Conservation (phyloP, 2,329 filamentous ascomycete genomes). For the Diaporthe sp. region DNA sequence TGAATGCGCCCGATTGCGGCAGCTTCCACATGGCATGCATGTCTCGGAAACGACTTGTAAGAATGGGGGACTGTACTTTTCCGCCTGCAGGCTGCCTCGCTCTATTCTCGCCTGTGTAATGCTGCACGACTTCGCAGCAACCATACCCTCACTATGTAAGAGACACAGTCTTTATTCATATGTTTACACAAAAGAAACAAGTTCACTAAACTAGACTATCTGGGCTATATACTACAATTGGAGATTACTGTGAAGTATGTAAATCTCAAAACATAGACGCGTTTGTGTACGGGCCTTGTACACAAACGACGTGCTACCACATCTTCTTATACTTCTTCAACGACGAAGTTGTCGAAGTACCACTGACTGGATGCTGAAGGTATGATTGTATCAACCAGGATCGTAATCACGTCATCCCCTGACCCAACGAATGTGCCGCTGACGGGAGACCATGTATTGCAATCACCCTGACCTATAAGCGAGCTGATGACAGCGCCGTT, state of each 20-base stretch:
- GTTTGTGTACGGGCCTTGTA: neutral
- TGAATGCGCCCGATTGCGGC: neutral
- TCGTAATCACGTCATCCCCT: neutral
- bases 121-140: neutral
- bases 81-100: too few relatives aligned
- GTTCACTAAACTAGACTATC: neutral
- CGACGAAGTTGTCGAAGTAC: neutral
- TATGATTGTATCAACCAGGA: rapidly evolving
- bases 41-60: neutral
- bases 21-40: neutral
- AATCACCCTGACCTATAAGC: neutral
- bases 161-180: neutral
- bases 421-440: neutral
- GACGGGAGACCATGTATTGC: neutral
- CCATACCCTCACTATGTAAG: neutral
- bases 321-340: neutral
- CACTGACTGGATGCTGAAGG: neutral
- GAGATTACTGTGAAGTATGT: neutral
- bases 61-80: neutral
- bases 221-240: neutral
- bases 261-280: neutral
- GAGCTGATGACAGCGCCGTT: neutral
- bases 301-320: too few relatives aligned
- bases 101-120: neutral
- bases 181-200: neutral